These are phyloP conservation scores for Sordariomycetes sp. DNA, from an alignment of 2,329 filamentous ascomycete species.

Conservation along the genomic window DNA sequence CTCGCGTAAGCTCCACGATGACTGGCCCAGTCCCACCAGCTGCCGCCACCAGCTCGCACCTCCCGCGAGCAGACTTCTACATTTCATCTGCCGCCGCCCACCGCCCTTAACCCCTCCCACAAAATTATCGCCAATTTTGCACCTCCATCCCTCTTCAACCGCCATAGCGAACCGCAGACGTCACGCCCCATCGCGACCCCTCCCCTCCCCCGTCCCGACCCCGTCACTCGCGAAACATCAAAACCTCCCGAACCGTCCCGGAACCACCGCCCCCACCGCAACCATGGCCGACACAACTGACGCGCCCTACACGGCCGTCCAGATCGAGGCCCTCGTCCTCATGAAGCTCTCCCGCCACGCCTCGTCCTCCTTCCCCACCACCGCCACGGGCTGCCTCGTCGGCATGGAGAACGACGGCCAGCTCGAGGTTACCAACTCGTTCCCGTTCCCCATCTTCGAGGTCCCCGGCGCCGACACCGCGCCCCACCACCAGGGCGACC, in stretches of 20 bases:
- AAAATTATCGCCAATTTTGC: constrained; percentile 27
- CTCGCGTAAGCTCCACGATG: no score
- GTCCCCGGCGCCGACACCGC: constrained; percentile 49
- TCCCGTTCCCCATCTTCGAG: constrained; percentile 82
- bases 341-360: constrained; percentile 98
- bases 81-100: constrained; percentile 20
- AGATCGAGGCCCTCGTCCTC: constrained; percentile 88
- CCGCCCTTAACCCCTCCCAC: constrained; percentile 28
- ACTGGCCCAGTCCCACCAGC: no score
- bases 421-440: constrained; percentile 87
- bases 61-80: neutral
- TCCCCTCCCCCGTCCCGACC: no score
- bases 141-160: constrained; percentile 1
- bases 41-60: no score
- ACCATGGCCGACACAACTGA: constrained; percentile 53
- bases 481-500: constrained; percentile 52
- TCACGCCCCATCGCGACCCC: constrained; percentile 10
- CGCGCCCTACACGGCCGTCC: constrained; percentile 68
- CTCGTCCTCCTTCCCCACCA: constrained; percentile 74
- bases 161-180: constrained; percentile 14
- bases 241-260: neutral
- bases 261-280: neutral
- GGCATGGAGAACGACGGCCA: constrained; percentile 78
- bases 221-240: constrained; percentile 12
- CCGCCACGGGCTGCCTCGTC: constrained; percentile 79